Evolutionary conservation across 768 basidiomycete species (phyloP), one percentile per base, ranked within the genome.

Genomic region (Hysterangium stoloniferum): DNA sequence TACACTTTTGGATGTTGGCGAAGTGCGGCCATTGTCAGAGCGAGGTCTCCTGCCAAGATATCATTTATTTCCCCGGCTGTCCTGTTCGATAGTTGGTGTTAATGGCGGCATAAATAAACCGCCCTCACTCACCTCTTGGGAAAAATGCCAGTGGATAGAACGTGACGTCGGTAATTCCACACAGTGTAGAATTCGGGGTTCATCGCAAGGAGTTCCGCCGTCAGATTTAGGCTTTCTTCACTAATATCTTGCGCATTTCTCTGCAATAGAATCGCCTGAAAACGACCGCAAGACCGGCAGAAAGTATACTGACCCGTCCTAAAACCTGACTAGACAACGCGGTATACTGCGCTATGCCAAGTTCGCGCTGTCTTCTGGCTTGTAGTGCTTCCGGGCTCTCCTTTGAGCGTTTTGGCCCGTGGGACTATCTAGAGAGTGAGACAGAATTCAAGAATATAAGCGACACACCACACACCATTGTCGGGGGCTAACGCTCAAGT

Each of bases 181-280:
- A 88, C 71, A 1, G 95, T 94, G 65, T 96, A 96, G 62, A 92
- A 92, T 66, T 99, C 96, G 2, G 95, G 93, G 61, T 97, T 98
- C 34, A 86, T 58, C 45, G 81, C 79, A 7, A 99, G 78, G 20
- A 97, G 65, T 25, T 71, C 72, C 13, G 82, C 82, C 1, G 93
- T 95, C 35, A 85, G 67, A n/a, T 77, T 71, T 31, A 97, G 78
- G 0, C 89, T 80, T n/a, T 85, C 84, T 25, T 66, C 62, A 53
- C 81, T 79, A 89, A 52, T 89, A 86, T 46, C 70, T 66, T 0
- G 66, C 59, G 56, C 75, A 76, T 71, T 86, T 91, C 93, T 97
- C 61, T 40, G n/a, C n/a, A n/a, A n/a, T n/a, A n/a, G n/a, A n/a
- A n/a, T n/a, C n/a, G n/a, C n/a, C n/a, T n/a, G n/a, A n/a, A n/a